Base-by-base conservation (phyloP, 2,329 filamentous ascomycete genomes). In the Botrytis squamosa region DNA sequence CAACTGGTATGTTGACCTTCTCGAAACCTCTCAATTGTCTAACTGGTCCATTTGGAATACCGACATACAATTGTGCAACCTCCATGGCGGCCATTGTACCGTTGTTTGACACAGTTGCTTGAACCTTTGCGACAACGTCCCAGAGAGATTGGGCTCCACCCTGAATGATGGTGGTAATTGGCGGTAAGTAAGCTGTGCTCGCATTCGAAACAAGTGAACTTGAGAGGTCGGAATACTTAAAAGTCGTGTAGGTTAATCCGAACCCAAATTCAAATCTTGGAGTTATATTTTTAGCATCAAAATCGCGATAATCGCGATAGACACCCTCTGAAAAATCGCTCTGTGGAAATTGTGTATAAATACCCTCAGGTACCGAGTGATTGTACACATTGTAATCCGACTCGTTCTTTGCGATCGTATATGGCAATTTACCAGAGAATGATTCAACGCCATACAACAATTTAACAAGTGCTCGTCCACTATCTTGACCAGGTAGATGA, bases 21-120 rank as follows among this genome's bases (percentile, higher is more conserved):
- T 86, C 85, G 74, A 92, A 92, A 14, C 90, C 89, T 1, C 90
- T 85, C 25, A 92, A 83, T 79, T 91, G 89, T 68, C 85, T 84
- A 0, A 86, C 84, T 0, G 91, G 91, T 4, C 84, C 84, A 9
- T 77, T 82, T n/a, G 77, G 76, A 44, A 78, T 74, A 20, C 71
- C 63, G 29, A 78, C 72, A 70, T 81, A 81, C 18, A 81, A 70
- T 72, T 82, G 80, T 12, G 80, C 79, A 6, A 81, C 77, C 62
- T 80, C 79, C 67, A 78, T 77, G 5, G 75, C 80, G 3, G 75
- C 40, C 2, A 80, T 73, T 18, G 76, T 77, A 7, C 88, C 88
- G 0, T 85, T 87, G 77, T 91, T 90, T 16, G 81, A 85, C 22
- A 90, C 82, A 3, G 81, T 83, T 22, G 87, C 83, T 6, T 83